These are phyloP conservation scores for Sclerotinia glacialis DNA, from an alignment of 2,329 filamentous ascomycete genomes.

Conservation along the genomic window DNA sequence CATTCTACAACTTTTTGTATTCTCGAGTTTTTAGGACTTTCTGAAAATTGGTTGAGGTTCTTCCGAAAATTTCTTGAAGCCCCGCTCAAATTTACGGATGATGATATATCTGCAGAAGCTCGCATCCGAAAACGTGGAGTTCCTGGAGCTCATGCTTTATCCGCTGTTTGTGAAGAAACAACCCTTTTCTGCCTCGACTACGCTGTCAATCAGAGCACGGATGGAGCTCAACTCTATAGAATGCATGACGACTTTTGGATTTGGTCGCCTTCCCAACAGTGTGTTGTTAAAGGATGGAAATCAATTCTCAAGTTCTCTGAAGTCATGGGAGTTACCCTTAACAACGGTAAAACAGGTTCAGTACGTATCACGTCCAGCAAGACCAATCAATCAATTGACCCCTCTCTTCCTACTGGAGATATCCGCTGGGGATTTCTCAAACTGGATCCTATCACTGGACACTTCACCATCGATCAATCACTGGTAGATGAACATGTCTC, in stretches of 20 bases:
- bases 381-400: constrained; percentile 20
- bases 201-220: constrained; percentile 57
- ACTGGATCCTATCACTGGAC: constrained; percentile 48
- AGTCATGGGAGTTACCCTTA: constrained; percentile 57
- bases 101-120: constrained; percentile 45
- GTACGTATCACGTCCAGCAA: constrained; percentile 41
- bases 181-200: constrained; percentile 65
- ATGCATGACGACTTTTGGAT: constrained; percentile 68
- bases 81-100: constrained; percentile 56
- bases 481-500: constrained; percentile 55
- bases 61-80: constrained; percentile 59
- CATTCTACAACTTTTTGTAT: constrained; percentile 58
- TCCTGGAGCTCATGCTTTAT: constrained; percentile 58
- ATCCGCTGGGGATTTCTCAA: constrained; percentile 59
- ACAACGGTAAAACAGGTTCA: constrained; percentile 56
- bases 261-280: constrained; percentile 53
- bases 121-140: constrained; percentile 54
- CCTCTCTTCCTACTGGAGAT: constrained; percentile 49
- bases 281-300: constrained; percentile 57
- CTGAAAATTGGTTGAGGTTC: constrained; percentile 55
- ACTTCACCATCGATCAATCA: constrained; percentile 54
- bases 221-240: constrained; percentile 55
- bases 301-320: constrained; percentile 53
- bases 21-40: constrained; percentile 59
- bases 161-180: constrained; percentile 57